These are phyloP conservation scores for Carnegiea gigantea DNA, from an alignment of 179 eudicot genomes.

Conservation along the genomic window DNA sequence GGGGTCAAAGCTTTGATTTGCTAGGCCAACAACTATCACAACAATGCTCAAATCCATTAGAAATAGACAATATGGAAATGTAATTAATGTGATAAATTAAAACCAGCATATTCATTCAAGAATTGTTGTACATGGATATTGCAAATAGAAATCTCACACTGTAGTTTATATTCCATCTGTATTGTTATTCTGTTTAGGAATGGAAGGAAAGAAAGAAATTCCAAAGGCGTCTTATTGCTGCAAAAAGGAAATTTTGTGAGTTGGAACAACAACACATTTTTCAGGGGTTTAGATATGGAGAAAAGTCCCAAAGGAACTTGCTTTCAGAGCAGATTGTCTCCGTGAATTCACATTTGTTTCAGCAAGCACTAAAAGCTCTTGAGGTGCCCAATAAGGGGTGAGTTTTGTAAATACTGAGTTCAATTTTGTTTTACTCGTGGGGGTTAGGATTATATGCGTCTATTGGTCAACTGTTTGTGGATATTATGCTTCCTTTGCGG, in stretches of 20 bases:
- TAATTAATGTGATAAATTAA: not conserved
- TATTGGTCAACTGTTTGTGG: not conserved
- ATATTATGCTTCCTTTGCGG: not conserved
- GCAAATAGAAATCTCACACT: not conserved
- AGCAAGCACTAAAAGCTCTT: constrained; percentile 53
- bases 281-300: constrained; percentile 77
- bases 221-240: constrained; percentile 75
- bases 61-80: not conserved
- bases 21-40: not conserved
- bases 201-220: constrained; percentile 90
- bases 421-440: not conserved
- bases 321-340: constrained; percentile 71
- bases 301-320: constrained; percentile 50
- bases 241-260: constrained; percentile 84
- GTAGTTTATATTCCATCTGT: not conserved
- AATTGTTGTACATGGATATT: not conserved
- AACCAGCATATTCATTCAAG: not conserved
- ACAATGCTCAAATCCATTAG: not conserved
- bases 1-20: not conserved
- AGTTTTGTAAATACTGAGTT: constrained; percentile 3
- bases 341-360: constrained; percentile 69
- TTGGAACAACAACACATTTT: constrained; percentile 87
- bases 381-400: constrained; percentile 54
- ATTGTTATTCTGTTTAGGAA: constrained; percentile 46
- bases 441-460: not conserved